A percentile compares a stretch with the other conserved stretches of the same genome.
Conservation (phyloP, 257 asterid species). For the Osmanthus fragrans region DNA sequence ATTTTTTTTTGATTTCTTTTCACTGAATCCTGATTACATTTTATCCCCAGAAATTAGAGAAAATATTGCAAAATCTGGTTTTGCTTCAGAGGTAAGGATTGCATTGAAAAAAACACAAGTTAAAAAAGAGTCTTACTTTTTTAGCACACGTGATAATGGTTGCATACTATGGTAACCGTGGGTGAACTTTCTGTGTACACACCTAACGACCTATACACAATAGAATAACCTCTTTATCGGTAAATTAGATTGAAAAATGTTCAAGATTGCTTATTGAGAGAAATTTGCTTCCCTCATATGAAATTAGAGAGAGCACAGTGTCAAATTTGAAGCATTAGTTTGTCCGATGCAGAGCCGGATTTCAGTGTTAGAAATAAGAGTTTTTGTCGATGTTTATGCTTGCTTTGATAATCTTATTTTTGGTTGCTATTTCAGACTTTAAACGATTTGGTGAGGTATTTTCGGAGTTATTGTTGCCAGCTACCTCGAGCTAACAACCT, state of each 20-base stretch:
- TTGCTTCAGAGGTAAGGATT: constrained; percentile 66
- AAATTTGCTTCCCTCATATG: neutral
- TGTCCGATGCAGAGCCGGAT: too few relatives aligned
- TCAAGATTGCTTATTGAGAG: neutral
- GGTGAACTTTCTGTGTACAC: neutral
- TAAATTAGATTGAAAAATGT: neutral
- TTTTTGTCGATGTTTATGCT: constrained; percentile 8
- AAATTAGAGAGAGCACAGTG: neutral
- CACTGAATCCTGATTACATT: constrained; percentile 59
- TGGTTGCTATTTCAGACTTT: constrained; percentile 64
- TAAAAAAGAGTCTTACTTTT: neutral
- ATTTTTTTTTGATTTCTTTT: constrained; percentile 69
- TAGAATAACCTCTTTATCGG: neutral
- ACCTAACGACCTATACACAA: neutral
- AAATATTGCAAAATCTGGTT: constrained; percentile 55
- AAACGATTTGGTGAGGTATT: constrained; percentile 54
- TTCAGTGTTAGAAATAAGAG: neutral
- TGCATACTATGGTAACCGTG: neutral
- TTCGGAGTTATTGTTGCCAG: constrained; percentile 49
- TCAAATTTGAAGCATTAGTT: constrained; percentile 7
- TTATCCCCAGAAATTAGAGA: constrained; percentile 67
- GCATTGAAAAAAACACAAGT: neutral
- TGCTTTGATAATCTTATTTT: constrained; percentile 12
- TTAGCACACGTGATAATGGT: neutral
- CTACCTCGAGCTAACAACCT: constrained; percentile 69